Conservation (phyloP, 257 asterid genomes). For the Gentiana macrophylla region DNA sequence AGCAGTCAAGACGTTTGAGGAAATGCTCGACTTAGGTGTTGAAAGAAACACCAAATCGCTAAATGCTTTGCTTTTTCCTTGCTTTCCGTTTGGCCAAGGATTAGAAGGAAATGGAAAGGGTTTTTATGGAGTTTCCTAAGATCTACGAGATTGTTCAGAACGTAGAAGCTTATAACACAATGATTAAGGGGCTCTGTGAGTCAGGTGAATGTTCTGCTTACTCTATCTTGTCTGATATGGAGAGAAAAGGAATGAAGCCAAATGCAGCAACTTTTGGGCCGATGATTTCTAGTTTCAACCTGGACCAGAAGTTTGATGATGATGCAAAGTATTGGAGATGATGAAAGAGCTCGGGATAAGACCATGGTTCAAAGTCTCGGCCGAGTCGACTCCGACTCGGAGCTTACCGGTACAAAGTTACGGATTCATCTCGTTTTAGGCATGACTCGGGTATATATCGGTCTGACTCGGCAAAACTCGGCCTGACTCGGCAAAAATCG, state of each 20-base stretch:
- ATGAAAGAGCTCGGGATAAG: constrained; percentile 34
- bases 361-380: too few relatives aligned
- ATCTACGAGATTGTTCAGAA: constrained; percentile 45
- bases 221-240: constrained; percentile 73
- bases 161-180: constrained; percentile 57
- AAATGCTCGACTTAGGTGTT: constrained; percentile 44
- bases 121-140: constrained; percentile 52
- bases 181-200: constrained; percentile 60
- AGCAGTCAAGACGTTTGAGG: constrained; percentile 55
- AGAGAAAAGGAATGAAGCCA: constrained; percentile 44
- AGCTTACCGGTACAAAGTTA: too few relatives aligned
- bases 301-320: constrained; percentile 45
- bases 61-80: constrained; percentile 20
- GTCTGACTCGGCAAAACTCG: too few relatives aligned
- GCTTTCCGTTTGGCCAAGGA: constrained; percentile 56
- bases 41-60: constrained; percentile 25
- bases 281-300: constrained; percentile 55
- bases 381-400: too few relatives aligned
- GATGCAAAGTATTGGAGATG: constrained; percentile 57
- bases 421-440: too few relatives aligned
- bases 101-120: constrained; percentile 44
- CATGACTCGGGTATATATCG: too few relatives aligned
- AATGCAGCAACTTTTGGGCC: constrained; percentile 37
- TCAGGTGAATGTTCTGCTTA: constrained; percentile 45
- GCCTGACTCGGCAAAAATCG: too few relatives aligned